Evolutionary conservation across 106 monocot species (phyloP).

Genomic region (Cymbidium sinense): DNA sequence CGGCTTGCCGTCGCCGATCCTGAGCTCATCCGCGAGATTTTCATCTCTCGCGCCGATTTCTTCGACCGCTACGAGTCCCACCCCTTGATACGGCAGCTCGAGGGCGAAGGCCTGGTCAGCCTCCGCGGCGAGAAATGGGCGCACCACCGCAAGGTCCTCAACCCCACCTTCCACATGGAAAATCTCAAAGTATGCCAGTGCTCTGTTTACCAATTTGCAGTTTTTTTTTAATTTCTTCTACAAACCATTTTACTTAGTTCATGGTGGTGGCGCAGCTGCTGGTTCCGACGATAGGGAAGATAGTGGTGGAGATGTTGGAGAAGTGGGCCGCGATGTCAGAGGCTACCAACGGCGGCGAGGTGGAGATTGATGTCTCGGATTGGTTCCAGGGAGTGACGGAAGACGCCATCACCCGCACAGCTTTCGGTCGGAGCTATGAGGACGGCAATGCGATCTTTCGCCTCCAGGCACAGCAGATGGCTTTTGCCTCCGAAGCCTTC

Average conservation of each 20-base stretch:
- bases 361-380: slow-evolving; percentile 62
- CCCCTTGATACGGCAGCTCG: slow-evolving; percentile 74
- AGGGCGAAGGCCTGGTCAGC: slow-evolving; percentile 80
- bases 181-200: slow-evolving; percentile 53
- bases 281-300: slow-evolving; percentile 57
- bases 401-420: slow-evolving; percentile 43
- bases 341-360: slow-evolving; percentile 20
- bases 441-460: slow-evolving; percentile 59
- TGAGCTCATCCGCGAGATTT: slow-evolving; percentile 79
- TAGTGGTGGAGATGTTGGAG: slow-evolving; percentile 52
- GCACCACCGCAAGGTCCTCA: slow-evolving; percentile 67
- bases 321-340: slow-evolving; percentile 32
- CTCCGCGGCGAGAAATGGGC: slow-evolving; percentile 83
- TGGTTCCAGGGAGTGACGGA: slow-evolving; percentile 50
- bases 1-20: slow-evolving; percentile 69
- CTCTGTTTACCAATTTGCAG: not conserved
- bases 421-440: slow-evolving; percentile 59
- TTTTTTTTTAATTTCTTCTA: not conserved
- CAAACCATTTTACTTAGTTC: not conserved
- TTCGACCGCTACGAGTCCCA: slow-evolving; percentile 93
- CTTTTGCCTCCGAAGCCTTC: slow-evolving; percentile 74
- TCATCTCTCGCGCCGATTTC: slow-evolving; percentile 52
- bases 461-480: slow-evolving; percentile 72
- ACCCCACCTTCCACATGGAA: slow-evolving; percentile 76
- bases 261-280: slow-evolving; percentile 30